Evolutionary conservation across 441 rosid species (phyloP).

Genomic region (Dalechampia spathulata): DNA sequence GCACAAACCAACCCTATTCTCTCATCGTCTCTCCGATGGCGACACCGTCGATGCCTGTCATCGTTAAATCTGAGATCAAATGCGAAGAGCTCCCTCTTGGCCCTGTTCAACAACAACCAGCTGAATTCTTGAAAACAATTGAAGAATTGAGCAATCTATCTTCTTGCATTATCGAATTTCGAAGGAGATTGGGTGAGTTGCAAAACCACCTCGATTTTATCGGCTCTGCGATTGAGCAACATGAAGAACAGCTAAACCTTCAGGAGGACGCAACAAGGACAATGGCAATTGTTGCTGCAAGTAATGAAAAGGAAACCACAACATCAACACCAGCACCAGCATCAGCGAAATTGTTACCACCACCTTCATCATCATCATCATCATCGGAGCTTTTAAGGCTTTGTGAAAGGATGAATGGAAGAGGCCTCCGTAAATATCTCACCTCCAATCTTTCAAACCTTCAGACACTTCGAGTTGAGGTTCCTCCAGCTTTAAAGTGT

Average conservation of each 20-base stretch:
- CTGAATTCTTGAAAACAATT: constrained; percentile 31
- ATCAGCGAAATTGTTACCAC: not conserved
- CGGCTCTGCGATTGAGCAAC: constrained; percentile 32
- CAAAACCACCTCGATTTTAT: constrained; percentile 44
- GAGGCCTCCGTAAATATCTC: constrained; percentile 49
- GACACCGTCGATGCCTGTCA: not conserved
- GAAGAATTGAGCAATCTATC: constrained; percentile 32
- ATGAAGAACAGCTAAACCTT: not conserved
- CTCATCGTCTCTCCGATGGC: constrained; percentile 1
- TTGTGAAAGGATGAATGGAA: constrained; percentile 45
- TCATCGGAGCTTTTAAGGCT: constrained; percentile 28
- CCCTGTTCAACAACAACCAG: not conserved
- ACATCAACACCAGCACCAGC: not conserved
- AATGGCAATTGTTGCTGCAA: not conserved
- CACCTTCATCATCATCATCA: constrained; percentile 9
- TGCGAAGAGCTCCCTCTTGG: no score
- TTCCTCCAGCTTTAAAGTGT: constrained; percentile 39
- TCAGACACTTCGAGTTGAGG: constrained; percentile 36
- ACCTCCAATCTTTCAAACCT: constrained; percentile 26
- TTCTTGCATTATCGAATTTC: constrained; percentile 34
- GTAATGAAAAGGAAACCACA: no score
- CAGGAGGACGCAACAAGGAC: not conserved
- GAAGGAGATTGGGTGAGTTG: constrained; percentile 38
- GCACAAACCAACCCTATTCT: not conserved
- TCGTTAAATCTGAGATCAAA: no score